Conservation (phyloP, 345 rosid genomes). For the Eucalyptus victrix region DNA sequence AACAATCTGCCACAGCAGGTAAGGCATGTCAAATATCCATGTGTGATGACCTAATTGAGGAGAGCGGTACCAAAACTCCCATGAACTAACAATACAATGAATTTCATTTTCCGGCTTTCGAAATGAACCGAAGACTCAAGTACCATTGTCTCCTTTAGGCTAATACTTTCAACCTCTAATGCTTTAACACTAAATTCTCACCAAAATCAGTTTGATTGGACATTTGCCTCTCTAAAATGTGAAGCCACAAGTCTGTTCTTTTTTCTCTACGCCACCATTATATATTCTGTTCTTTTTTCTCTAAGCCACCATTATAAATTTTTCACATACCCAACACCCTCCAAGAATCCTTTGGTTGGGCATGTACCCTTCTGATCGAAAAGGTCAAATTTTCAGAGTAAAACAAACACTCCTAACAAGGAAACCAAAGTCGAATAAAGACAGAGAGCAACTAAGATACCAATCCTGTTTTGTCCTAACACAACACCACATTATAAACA, state of each 20-base stretch:
- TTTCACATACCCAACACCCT: not conserved
- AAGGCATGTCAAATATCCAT: not conserved
- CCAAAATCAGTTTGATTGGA: not conserved
- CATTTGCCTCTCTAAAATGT: not conserved
- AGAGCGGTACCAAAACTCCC: not conserved
- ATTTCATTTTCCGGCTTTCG: not conserved
- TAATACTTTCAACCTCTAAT: not conserved
- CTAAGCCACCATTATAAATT: not conserved
- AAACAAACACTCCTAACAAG: not conserved
- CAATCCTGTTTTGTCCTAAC: not conserved
- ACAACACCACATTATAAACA: not conserved
- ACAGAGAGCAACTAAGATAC: not conserved
- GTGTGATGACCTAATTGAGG: not conserved
- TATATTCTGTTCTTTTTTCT: not conserved
- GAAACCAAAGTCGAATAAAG: not conserved
- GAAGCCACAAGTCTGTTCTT: not conserved
- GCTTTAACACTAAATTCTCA: not conserved
- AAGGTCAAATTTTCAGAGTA: not conserved
- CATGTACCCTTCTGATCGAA: not conserved
- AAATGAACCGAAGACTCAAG: not conserved
- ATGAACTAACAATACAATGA: not conserved
- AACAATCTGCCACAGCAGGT: slow-evolving; percentile 39
- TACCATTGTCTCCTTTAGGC: not conserved
- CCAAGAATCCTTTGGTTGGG: not conserved
- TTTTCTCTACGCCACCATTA: not conserved